These are phyloP conservation scores for Pisolithus thermaeus DNA, from an alignment of 1,284 basidiomycete species.

Conservation along the genomic window DNA sequence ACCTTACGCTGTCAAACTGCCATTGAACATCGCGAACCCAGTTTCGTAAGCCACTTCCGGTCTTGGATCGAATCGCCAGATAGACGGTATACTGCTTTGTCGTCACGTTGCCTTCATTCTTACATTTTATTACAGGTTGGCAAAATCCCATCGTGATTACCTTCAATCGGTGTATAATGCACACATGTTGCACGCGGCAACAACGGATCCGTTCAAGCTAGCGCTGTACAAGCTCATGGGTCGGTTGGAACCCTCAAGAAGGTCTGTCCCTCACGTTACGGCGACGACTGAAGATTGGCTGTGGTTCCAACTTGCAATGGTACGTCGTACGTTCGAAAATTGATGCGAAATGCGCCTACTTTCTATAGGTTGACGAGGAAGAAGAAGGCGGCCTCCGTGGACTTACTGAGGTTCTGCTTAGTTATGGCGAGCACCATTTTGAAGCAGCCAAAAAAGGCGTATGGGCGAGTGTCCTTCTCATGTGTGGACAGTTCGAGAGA, in stretches of 20 bases:
- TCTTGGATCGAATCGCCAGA: constrained; percentile 84
- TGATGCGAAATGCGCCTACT: background rate
- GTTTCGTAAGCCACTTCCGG: constrained; percentile 82
- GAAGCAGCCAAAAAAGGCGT: constrained; percentile 66
- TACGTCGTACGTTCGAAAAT: constrained; percentile 19
- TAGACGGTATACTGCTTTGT: constrained; percentile 47
- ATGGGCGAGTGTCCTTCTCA: constrained; percentile 88
- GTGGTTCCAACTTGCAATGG: constrained; percentile 94
- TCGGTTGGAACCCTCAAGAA: constrained; percentile 79
- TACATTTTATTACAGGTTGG: constrained; percentile 43
- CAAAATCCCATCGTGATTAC: constrained; percentile 79
- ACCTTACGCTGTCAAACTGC: constrained; percentile 68
- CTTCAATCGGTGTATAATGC: constrained; percentile 88
- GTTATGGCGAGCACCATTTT: constrained; percentile 90
- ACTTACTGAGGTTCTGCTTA: constrained; percentile 75
- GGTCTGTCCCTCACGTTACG: constrained; percentile 82
- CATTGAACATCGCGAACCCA: constrained; percentile 77
- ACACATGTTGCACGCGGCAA: constrained; percentile 82
- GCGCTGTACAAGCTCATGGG: constrained; percentile 96
- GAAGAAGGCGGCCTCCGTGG: constrained; percentile 78
- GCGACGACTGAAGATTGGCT: constrained; percentile 97
- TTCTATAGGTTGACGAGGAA: constrained; percentile 62
- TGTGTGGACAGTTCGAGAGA: constrained; percentile 93
- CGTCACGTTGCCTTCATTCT: constrained; percentile 3
- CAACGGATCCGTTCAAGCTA: constrained; percentile 91